These are phyloP conservation scores for Aspergillus calidoustus DNA, from an alignment of 2,329 filamentous ascomycete genomes.

Conservation along the genomic window DNA sequence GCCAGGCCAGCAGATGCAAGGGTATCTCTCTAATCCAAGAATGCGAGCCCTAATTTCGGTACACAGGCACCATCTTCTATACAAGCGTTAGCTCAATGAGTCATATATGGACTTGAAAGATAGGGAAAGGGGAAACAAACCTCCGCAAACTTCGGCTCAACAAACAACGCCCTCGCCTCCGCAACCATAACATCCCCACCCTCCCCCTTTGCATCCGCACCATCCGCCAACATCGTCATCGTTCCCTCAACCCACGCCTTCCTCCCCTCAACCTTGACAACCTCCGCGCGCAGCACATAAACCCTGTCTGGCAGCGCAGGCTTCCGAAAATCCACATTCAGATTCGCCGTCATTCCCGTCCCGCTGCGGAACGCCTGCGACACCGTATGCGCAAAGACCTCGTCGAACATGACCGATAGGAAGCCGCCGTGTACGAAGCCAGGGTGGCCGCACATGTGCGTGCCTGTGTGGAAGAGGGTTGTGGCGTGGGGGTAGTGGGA, in stretches of 20 bases:
- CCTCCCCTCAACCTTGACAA: constrained; percentile 39
- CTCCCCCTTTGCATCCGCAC: constrained; percentile 26
- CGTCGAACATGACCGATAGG: constrained; percentile 40
- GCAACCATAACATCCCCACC: constrained; percentile 33
- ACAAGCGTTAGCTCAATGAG: constrained; percentile 4
- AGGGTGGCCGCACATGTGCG: constrained; percentile 40
- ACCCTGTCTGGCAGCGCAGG: constrained; percentile 37
- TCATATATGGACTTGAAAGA: neutral
- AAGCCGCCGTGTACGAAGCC: constrained; percentile 44
- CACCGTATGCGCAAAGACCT: constrained; percentile 42
- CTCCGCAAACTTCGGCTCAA: constrained; percentile 44
- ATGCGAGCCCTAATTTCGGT: constrained; percentile 25
- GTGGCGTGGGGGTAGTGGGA: constrained; percentile 22
- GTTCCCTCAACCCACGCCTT: constrained; percentile 45
- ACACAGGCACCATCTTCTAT: constrained; percentile 41
- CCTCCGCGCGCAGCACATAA: constrained; percentile 39
- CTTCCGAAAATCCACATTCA: constrained; percentile 42
- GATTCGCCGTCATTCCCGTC: constrained; percentile 43
- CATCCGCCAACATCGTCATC: constrained; percentile 27
- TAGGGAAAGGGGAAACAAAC: constrained; percentile 27
- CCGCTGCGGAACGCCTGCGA: constrained; percentile 38
- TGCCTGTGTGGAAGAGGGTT: constrained; percentile 40
- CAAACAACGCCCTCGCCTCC: constrained; percentile 44
- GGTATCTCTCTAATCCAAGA: constrained; percentile 1
- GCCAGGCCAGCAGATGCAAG: neutral